Percentiles rank a stretch among this genome's conserved stretches.
Evolutionary conservation across 202 grass and related monocot genomes (phyloP).

Genomic region (Saccharum hybrid): DNA sequence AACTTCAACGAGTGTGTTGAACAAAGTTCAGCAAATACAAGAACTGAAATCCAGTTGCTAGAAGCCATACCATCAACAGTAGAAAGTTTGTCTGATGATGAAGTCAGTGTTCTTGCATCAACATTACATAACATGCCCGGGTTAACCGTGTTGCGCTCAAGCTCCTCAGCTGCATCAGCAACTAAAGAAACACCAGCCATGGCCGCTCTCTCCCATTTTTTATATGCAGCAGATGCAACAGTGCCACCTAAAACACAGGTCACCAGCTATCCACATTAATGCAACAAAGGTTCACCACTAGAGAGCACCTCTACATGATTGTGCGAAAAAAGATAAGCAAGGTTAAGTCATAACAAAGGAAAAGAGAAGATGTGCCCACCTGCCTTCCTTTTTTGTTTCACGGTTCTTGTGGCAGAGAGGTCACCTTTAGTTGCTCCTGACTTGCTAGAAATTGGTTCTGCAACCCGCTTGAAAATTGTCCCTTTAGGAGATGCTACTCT

Average conservation of each 20-base stretch:
- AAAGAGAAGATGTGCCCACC: constrained; percentile 56
- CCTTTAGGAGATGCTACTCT: constrained; percentile 69
- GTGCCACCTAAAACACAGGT: constrained; percentile 54
- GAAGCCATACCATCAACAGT: constrained; percentile 58
- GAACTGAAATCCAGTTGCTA: constrained; percentile 27
- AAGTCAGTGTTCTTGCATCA: constrained; percentile 45
- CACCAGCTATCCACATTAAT: constrained; percentile 48
- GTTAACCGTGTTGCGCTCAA: constrained; percentile 58
- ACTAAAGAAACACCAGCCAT: constrained; percentile 98
- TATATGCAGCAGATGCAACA: constrained; percentile 77
- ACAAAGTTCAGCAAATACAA: constrained; percentile 12
- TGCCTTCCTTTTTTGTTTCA: constrained; percentile 88
- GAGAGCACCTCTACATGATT: constrained; percentile 12
- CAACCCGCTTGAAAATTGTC: constrained; percentile 53
- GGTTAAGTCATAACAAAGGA: constrained; percentile 38
- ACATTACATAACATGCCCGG: constrained; percentile 28
- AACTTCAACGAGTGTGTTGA: constrained; percentile 4
- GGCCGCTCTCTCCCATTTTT: constrained; percentile 94
- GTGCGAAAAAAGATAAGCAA: constrained; percentile 29
- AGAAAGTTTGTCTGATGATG: constrained; percentile 54
- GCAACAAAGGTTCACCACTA: constrained; percentile 30
- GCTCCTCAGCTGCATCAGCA: constrained; percentile 98
- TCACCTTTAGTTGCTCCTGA: constrained; percentile 63
- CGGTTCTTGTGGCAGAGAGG: constrained; percentile 68
- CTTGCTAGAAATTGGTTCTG: constrained; percentile 69